Conservation (phyloP, 2,329 filamentous ascomycete genomes). For the Stagonosporopsis vannaccii region DNA sequence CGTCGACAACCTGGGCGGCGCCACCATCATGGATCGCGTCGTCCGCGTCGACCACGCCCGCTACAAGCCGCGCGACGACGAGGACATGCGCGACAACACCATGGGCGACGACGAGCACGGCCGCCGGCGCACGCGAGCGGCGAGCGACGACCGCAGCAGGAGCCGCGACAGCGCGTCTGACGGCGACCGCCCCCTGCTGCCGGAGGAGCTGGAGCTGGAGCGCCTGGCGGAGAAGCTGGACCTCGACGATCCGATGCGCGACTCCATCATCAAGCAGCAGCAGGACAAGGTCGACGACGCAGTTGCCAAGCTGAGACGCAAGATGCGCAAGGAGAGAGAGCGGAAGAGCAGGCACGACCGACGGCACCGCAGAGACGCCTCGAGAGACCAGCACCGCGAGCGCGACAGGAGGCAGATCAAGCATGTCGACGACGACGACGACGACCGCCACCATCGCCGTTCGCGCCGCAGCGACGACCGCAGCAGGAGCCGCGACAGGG, state of each 20-base stretch:
- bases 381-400: slow-evolving; percentile 33
- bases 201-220: slow-evolving; percentile 82
- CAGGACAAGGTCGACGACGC: slow-evolving; percentile 84
- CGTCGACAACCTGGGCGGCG: slow-evolving; percentile 92
- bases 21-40: slow-evolving; percentile 79
- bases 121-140: slow-evolving; percentile 58
- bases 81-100: slow-evolving; percentile 68
- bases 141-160: too few species aligned
- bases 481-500: slow-evolving; percentile 26
- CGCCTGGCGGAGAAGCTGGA: slow-evolving; percentile 81
- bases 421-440: slow-evolving; percentile 24
- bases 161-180: too few species aligned
- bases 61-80: slow-evolving; percentile 86
- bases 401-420: slow-evolving; percentile 33
- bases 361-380: slow-evolving; percentile 35
- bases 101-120: slow-evolving; percentile 59
- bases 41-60: slow-evolving; percentile 90
- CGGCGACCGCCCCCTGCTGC: slow-evolving; percentile 69
- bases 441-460: slow-evolving; percentile 15
- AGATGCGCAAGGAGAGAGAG: slow-evolving; percentile 56
- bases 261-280: slow-evolving; percentile 87
- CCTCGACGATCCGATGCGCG: slow-evolving; percentile 98
- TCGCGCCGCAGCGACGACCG: slow-evolving; percentile 22
- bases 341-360: slow-evolving; percentile 43
- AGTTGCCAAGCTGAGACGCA: slow-evolving; percentile 61